phyloP scores from a whole-genome alignment of 2,329 filamentous ascomycete species.

The Pseudogymnoascus sp. region DNA sequence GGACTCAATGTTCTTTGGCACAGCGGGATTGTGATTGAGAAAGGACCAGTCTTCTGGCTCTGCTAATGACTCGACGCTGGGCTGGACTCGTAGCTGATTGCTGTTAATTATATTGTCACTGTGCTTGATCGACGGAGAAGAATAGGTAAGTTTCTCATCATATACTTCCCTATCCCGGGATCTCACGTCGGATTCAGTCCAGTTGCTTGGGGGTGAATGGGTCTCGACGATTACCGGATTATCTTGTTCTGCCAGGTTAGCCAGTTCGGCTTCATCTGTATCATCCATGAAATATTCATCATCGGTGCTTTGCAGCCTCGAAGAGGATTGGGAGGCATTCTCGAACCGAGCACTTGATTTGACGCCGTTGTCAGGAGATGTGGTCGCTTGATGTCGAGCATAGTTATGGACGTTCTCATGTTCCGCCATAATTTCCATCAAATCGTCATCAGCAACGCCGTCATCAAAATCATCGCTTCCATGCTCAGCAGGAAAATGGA shows the following conservation, averaged over 20 bases:
- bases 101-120: conserved; percentile 5
- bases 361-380: background rate
- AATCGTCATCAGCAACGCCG: conserved; percentile 12
- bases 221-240: conserved; percentile 16
- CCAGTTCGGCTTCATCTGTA: conserved; percentile 22
- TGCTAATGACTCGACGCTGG: background rate
- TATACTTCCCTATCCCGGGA: conserved; percentile 20
- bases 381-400: background rate
- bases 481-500: background rate
- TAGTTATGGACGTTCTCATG: background rate
- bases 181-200: conserved; percentile 13
- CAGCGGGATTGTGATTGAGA: conserved; percentile 10
- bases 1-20: background rate
- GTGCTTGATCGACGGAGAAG: conserved; percentile 15
- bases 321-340: background rate
- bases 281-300: conserved; percentile 25
- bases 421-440: conserved; percentile 16
- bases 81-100: background rate
- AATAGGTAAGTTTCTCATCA: conserved; percentile 24
- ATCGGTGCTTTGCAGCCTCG: conserved; percentile 11
- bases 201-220: conserved; percentile 18
- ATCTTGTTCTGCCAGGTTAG: conserved; percentile 16
- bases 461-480: background rate
- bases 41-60: conserved; percentile 23
- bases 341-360: background rate